phyloP scores from a whole-genome alignment of 129 eudicot genomes.

The Arctium lappa region DNA sequence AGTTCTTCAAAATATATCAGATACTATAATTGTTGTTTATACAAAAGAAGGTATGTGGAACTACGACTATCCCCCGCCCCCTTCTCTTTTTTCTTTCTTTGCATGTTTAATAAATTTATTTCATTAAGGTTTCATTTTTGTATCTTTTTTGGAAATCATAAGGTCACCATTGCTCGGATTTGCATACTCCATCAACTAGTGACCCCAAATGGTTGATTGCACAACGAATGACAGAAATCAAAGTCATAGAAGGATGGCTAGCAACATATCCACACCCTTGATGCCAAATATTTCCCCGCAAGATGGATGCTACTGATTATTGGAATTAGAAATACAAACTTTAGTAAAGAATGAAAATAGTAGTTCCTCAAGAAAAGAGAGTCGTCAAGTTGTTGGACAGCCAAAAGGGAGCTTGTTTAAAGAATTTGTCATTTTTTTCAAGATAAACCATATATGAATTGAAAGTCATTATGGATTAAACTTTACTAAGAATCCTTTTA shows the following conservation, averaged over 20 bases:
- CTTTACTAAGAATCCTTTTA: not conserved
- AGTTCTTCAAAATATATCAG: slow-evolving; percentile 11
- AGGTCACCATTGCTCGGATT: slow-evolving; percentile 3
- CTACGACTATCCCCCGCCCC: not conserved
- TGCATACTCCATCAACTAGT: not conserved
- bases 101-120: not conserved
- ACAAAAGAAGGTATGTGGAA: not conserved
- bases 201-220: slow-evolving; percentile 13
- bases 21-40: slow-evolving; percentile 8
- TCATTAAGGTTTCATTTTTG: not conserved
- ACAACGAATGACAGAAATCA: slow-evolving; percentile 1
- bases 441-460: not conserved
- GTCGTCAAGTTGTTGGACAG: not conserved
- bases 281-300: not conserved
- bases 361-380: not conserved
- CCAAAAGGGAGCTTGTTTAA: not conserved
- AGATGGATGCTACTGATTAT: not conserved
- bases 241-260: slow-evolving; percentile 13
- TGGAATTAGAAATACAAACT: too few relatives aligned
- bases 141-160: not conserved
- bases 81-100: not conserved
- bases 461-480: not conserved
- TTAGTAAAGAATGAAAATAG: not conserved
- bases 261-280: not conserved
- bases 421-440: not conserved